Evolutionary conservation across 495 filamentous ascomycete genomes (phyloP), one percentile per base, ranked within the genome.

Genomic region (Tuber melanosporum): DNA sequence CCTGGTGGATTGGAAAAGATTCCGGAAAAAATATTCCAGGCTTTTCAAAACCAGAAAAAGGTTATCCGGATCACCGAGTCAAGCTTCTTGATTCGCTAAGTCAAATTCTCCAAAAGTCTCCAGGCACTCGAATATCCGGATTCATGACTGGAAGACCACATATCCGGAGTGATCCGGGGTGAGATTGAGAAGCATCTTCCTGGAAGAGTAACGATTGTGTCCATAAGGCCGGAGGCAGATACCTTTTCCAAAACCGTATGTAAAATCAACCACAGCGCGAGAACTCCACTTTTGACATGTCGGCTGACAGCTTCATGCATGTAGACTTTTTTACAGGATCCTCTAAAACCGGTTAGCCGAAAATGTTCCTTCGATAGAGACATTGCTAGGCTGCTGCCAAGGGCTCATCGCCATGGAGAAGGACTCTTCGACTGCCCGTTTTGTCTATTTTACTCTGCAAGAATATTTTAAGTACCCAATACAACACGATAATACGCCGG

Each of bases 51-150:
- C 26, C 26, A 66, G 57, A 66, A 66, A 66, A 66, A 66, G 26
- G 57, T 36, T 26, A 66, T 19, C 57, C 57, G 26, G 57, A 66
- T 36, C 57, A 17, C 57, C 26, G 57, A 66, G 57, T 66, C 57
- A 36, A 66, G 57, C 57, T 66, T 66, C 57, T 66, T 66, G 57
- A 66, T 66, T 66, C 57, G n/a, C 57, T 66, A 66, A 66, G 26
- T 6, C 32, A 66, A 36, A 66, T 36, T 14, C 57, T 66, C 12
- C 57, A 66, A 36, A 36, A 36, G 57, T 66, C 57, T 6, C 57
- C 57, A 17, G 57, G 57, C 26, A 66, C 57, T 66, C 57, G 57
- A 41, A 57, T 42, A 49, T 26, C 72, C 73, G 46, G 73, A 15
- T 47, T 57, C 52, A 32, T 66, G 57, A 36, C 57, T 8, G 57